Evolutionary conservation across 1,139 yeast species (phyloP).

Genomic region (Blastobotrys niveus): DNA sequence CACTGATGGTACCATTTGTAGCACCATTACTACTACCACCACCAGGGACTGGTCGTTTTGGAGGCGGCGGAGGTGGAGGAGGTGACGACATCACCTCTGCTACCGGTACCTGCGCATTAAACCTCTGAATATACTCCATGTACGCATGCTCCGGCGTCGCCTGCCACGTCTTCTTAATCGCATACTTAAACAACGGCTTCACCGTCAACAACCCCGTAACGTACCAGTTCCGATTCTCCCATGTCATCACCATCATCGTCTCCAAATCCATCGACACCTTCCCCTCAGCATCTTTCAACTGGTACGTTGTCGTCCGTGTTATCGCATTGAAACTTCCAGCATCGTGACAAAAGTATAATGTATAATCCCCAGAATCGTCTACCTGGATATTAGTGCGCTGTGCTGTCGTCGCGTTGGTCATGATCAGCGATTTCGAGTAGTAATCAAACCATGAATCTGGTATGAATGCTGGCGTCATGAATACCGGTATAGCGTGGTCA

Average conservation of each 20-base stretch:
- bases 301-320: slow-evolving; percentile 5
- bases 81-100: neutral
- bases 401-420: neutral
- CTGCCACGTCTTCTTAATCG: slow-evolving; percentile 7
- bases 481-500: slow-evolving; percentile 6
- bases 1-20: neutral
- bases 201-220: slow-evolving; percentile 10
- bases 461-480: slow-evolving; percentile 2
- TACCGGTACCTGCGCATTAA: neutral
- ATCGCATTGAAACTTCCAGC: neutral
- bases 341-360: neutral
- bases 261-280: neutral
- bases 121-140: neutral
- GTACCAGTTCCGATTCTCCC: slow-evolving; percentile 12
- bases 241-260: slow-evolving; percentile 11
- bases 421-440: slow-evolving; percentile 5
- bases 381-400: neutral
- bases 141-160: slow-evolving; percentile 5
- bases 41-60: neutral
- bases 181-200: slow-evolving; percentile 9
- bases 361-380: slow-evolving; percentile 1
- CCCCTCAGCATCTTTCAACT: slow-evolving; percentile 1
- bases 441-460: slow-evolving; percentile 11
- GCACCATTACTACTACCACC: too few relatives aligned
- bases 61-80: neutral